Base-by-base conservation (phyloP, 331 rosid species). In the Acacia pycnantha region DNA sequence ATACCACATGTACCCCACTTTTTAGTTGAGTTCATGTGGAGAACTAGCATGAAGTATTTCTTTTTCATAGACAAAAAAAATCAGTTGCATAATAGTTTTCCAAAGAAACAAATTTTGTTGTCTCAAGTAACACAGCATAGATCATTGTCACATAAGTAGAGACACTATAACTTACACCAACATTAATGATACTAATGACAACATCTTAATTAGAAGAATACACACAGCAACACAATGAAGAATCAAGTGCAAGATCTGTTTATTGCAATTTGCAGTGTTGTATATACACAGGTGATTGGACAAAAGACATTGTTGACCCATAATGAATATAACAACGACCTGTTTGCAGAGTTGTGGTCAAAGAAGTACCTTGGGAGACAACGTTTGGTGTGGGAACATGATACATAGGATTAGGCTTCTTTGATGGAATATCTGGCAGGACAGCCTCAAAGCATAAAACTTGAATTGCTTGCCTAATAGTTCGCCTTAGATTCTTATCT, bases 391-490 rank as follows among this genome's bases (percentile, higher is more conserved):
- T 37, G 41, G 75, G 76, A 37, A 22, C 56, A 27, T 35, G 27
- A 43, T 50, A 85, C 15, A 33, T 46, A 1, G 81, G 86, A 70
- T 62, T 64, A 12, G 86, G 86, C 88, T 53, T 81, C 53, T 64
- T 65, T 37, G 22, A 0, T 1, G 90, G 74, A 67, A 87, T 73
- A 21, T 16, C 37, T 74, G 86, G 90, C 70, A 74, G 0, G 27
- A 58, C 9, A 19, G 76, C 77, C 35, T 81, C 82, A 75, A 79
- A 87, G 21, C 35, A 74, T 4, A 82, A 74, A 68, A 79, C 80
- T 3, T 78, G 76, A 79, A 87, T 79, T 37, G 85, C 86, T 81
- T 87, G 84, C 43, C 67, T 79, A 19, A 84, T 84, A 4, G 86
- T 62, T 13, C 88, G 90, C 70, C 88, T 82, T 13, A 35, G 8